Percentiles rank a stretch among this genome's conserved stretches.
These are phyloP conservation scores for Colletotrichum higginsianum DNA, from an alignment of 2,329 filamentous ascomycete species.

Conservation along the genomic window DNA sequence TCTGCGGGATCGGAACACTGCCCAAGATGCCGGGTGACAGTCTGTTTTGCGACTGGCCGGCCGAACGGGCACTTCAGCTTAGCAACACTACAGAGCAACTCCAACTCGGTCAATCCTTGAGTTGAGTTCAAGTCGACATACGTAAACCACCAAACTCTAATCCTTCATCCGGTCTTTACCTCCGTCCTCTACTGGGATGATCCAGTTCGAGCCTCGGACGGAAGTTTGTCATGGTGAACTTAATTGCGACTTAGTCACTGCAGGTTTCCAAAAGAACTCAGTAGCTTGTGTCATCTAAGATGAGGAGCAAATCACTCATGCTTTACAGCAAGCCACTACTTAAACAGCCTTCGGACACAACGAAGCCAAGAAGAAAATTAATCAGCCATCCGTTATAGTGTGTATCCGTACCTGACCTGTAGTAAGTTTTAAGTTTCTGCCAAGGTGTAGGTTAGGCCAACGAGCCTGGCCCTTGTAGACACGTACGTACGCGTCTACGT, in stretches of 20 bases:
- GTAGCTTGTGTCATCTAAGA: not conserved
- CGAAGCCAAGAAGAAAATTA: too few species aligned
- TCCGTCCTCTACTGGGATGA: not conserved
- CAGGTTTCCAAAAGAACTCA: not conserved
- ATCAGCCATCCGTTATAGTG: too few species aligned
- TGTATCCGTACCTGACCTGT: too few species aligned
- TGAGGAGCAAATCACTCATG: too few species aligned
- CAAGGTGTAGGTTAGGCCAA: too few species aligned
- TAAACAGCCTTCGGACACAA: too few species aligned
- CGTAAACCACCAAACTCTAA: not conserved
- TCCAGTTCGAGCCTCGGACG: not conserved
- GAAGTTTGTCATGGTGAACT: not conserved
- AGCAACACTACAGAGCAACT: not conserved
- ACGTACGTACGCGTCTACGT: too few species aligned
- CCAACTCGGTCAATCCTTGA: not conserved
- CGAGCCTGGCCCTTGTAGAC: too few species aligned
- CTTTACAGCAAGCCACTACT: too few species aligned
- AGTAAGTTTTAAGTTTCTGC: too few species aligned
- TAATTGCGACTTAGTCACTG: conserved; percentile 14
- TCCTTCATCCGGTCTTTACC: conserved; percentile 7
- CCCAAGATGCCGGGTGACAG: not conserved
- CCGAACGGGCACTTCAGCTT: not conserved
- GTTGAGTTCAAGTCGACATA: not conserved
- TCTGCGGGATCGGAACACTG: not conserved
- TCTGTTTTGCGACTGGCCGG: not conserved